Evolutionary conservation across 2,329 filamentous ascomycete genomes (phyloP).

Genomic region (Raffaelea ambrosiae): DNA sequence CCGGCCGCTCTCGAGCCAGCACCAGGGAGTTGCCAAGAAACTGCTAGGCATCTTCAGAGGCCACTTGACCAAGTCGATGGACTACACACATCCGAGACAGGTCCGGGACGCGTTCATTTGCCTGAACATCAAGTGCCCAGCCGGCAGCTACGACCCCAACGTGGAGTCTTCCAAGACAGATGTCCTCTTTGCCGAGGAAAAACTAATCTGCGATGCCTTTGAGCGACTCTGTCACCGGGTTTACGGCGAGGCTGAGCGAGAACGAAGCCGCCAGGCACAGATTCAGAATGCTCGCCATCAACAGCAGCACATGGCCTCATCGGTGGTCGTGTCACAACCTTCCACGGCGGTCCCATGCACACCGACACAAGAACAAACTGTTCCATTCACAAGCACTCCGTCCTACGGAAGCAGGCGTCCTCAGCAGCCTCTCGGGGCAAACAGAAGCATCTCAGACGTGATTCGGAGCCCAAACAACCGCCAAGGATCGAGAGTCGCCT

Average conservation of each 20-base stretch:
- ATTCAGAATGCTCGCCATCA: too few relatives aligned
- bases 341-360: too few relatives aligned
- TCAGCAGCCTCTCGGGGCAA: too few relatives aligned
- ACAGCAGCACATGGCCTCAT: too few relatives aligned
- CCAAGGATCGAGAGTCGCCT: not conserved
- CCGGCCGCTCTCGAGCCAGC: conserved; percentile 49
- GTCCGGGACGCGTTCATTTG: conserved; percentile 49
- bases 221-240: conserved; percentile 31
- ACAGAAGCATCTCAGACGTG: too few relatives aligned
- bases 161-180: conserved; percentile 65
- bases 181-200: conserved; percentile 55
- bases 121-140: conserved; percentile 54
- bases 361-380: too few relatives aligned
- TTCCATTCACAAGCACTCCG: too few relatives aligned
- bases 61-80: conserved; percentile 27
- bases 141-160: conserved; percentile 61
- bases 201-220: conserved; percentile 34
- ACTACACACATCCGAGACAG: conserved; percentile 15
- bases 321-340: too few relatives aligned
- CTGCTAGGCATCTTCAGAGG: conserved; percentile 45
- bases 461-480: not conserved
- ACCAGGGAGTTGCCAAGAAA: conserved; percentile 51
- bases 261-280: not conserved
- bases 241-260: conserved; percentile 21
- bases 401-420: too few relatives aligned